Percentiles rank a stretch among this genome's conserved stretches.
These are phyloP conservation scores for Clonostachys chloroleuca DNA, from an alignment of 2,329 filamentous ascomycete species.

Conservation along the genomic window DNA sequence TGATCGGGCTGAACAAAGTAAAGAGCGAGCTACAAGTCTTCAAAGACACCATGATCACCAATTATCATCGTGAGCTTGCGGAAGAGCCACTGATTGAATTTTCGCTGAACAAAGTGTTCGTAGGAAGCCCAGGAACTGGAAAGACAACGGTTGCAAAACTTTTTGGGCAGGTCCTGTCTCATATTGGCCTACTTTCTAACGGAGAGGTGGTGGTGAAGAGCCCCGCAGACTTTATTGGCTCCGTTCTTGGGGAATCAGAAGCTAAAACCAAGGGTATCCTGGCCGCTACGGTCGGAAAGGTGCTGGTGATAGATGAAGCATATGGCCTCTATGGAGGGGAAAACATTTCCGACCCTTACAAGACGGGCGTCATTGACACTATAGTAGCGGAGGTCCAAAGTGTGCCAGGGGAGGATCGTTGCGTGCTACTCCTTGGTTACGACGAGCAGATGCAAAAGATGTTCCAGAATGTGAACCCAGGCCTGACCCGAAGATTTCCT, in stretches of 20 bases:
- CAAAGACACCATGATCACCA: slow-evolving; percentile 56
- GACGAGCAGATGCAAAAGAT: slow-evolving; percentile 65
- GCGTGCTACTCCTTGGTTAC: slow-evolving; percentile 69
- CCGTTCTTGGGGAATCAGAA: slow-evolving; percentile 61
- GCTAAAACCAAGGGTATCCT: slow-evolving; percentile 69
- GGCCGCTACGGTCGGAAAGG: slow-evolving; percentile 62
- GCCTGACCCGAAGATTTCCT: slow-evolving; percentile 62
- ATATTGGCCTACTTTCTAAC: slow-evolving; percentile 62
- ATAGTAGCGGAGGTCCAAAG: slow-evolving; percentile 72
- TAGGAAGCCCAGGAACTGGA: slow-evolving; percentile 70
- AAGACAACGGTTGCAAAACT: slow-evolving; percentile 74
- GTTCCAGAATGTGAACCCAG: slow-evolving; percentile 72
- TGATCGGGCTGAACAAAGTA: slow-evolving; percentile 58
- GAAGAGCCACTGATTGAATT: slow-evolving; percentile 57
- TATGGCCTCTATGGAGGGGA: slow-evolving; percentile 56
- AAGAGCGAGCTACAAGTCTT: slow-evolving; percentile 57
- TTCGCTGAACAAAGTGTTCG: slow-evolving; percentile 63
- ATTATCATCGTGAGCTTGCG: slow-evolving; percentile 61
- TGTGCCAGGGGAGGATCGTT: slow-evolving; percentile 65
- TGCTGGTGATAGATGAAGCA: slow-evolving; percentile 77
- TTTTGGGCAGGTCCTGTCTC: slow-evolving; percentile 64
- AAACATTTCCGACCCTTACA: slow-evolving; percentile 35
- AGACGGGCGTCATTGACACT: slow-evolving; percentile 65
- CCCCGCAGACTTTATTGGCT: slow-evolving; percentile 69
- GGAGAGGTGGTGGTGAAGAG: slow-evolving; percentile 71